Base-by-base conservation (phyloP, 2,329 filamentous ascomycete species). In the Phymatotrichopsis omnivora region DNA sequence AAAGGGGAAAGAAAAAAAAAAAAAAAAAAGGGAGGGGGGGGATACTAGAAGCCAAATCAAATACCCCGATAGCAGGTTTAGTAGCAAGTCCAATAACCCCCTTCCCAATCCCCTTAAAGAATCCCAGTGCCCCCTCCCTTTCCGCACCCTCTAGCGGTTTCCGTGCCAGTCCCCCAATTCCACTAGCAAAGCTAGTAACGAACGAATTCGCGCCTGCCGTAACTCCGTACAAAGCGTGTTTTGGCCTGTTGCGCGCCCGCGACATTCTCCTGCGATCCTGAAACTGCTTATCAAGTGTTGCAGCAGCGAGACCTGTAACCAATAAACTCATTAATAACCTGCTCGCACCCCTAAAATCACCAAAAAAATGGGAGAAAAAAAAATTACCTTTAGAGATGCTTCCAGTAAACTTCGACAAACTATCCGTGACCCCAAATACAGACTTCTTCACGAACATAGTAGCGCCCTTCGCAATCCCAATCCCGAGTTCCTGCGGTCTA, bases 381-480 rank as follows among this genome's bases (percentile, higher is more conserved):
- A 27, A 39, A 24, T 12, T 44, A 57, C 56, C 91, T 67, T 98
- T 98, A 56, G 87, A 93, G 64, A 98, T 82, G 63, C 85, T 93
- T 42, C 93, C 93, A 1, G 93, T 98, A 62, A 96, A 84, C 62
- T 98, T 98, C 57, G 87, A 91, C 68, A 98, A 87, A 60, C 85
- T 94, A 68, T 98, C 93, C 1, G 83, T 93, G 62, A 98, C 84
- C 34, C 91, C 93, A 64, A 94, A 98, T 8, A 98, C 89, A 0
- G 86, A 93, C 67, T 98, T 98, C 72, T 98, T 98, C 56, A 95
- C 83, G 60, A 98, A 96, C 54, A 85, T 94, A 0, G 86, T 89
- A 8, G 93, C 91, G 29, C 91, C 91, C 64, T 95, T 95, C 27
- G 91, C 93, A 52, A 98, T 93, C 14, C 91, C 91, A 30, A 93